Percentiles rank a stretch among this genome's conserved stretches.
phyloP scores from a whole-genome alignment of 805 yeast genomes.

The Sporopachydermia lactativora region DNA sequence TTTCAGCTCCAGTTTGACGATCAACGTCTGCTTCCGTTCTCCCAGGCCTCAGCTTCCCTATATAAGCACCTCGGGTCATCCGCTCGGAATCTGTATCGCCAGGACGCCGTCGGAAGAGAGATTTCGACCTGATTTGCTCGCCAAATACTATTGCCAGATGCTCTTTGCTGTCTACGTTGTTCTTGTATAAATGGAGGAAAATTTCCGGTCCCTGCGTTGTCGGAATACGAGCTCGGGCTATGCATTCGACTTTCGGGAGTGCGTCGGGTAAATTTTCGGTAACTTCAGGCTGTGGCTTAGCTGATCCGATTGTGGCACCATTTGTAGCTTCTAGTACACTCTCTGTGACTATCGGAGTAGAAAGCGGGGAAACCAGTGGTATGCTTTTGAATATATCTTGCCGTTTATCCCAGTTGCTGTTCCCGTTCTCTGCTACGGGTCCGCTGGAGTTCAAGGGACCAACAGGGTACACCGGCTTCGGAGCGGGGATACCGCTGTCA shows the following conservation, averaged over 20 bases:
- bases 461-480: too few relatives aligned
- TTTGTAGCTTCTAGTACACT: slow-evolving; percentile 4
- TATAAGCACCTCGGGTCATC: slow-evolving; percentile 97
- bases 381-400: slow-evolving; percentile 20
- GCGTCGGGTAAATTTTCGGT: slow-evolving; percentile 27
- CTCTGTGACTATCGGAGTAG: slow-evolving; percentile 16
- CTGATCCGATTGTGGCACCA: too few relatives aligned
- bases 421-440: too few relatives aligned
- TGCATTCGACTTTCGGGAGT: slow-evolving; percentile 71
- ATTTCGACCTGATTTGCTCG: slow-evolving; percentile 68
- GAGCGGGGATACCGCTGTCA: too few relatives aligned
- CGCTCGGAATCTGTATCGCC: slow-evolving; percentile 82
- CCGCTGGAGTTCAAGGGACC: too few relatives aligned
- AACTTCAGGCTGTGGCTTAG: slow-evolving; percentile 14
- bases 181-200: slow-evolving; percentile 77
- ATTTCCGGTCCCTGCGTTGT: slow-evolving; percentile 93
- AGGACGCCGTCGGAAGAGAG: slow-evolving; percentile 44
- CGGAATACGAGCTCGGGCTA: slow-evolving; percentile 92
- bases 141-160: slow-evolving; percentile 97
- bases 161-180: slow-evolving; percentile 80
- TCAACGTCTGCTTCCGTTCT: slow-evolving; percentile 56
- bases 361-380: slow-evolving; percentile 27
- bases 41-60: slow-evolving; percentile 84
- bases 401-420: not conserved
- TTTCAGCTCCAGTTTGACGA: slow-evolving; percentile 22